Evolutionary conservation across 2,329 filamentous ascomycete species (phyloP), one percentile per base, ranked within the genome.

Genomic region (Aspergillus sp.): DNA sequence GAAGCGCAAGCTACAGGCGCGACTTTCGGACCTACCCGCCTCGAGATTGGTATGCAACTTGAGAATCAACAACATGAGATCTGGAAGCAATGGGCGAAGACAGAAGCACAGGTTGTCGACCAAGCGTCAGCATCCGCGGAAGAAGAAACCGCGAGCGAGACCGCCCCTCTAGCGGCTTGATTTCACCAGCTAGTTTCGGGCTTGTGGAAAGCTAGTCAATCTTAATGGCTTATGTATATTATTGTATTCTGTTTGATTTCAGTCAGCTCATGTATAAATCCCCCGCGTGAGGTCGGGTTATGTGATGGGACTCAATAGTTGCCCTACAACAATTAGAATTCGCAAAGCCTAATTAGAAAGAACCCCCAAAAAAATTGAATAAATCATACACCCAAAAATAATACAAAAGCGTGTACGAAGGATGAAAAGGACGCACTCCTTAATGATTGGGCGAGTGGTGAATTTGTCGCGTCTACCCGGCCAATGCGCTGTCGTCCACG

Each of bases 1-100:
- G 95, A 99, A 77, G 93, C 95, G 27, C 81, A 87, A 62, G 85
- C 90, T 67, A 88, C 90, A 6, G 95, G 95, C 53, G 93, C 92
- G 51, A 91, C 91, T 80, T 98, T 98, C 73, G 91, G 91, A 73
- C 90, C 88, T 75, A 82, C 85, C 43, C 82, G 84, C 59, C 73
- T 92, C 52, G 88, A 96, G 59, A 80, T 96, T 56, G 87, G 90
- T 64, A 90, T 95, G 86, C 80, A 87, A 61, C 81, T 96, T 53
- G 95, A 99, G 77, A 87, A 96, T 76, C 77, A 83, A 66, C 81
- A 86, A 59, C 96, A 87, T 74, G 90, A 97, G 75, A 79, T 81
- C 62, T 99, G 95, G 95, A 93, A 92, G 82, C 69, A 70, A 24
- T 96, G 91, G 90, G 91, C 92, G 8, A 72, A 74, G 59, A 72